These are phyloP conservation scores for Phytophthora pisi DNA, from an alignment of 352 stramenopile species.

Conservation along the genomic window DNA sequence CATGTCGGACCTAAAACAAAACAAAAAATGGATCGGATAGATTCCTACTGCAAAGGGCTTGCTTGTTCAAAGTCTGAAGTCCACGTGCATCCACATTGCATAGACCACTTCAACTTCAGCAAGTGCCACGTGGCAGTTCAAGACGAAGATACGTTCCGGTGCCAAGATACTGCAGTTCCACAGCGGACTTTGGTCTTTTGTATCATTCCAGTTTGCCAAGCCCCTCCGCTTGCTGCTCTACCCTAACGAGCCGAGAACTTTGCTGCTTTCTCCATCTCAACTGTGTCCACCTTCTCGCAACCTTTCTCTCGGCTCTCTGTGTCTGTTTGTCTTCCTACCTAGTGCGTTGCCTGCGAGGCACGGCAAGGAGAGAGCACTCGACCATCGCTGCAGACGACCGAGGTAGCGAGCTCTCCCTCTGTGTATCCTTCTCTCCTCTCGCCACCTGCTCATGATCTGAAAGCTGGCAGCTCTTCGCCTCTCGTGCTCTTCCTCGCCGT, in stretches of 20 bases:
- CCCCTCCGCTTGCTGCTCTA: constrained; percentile 43
- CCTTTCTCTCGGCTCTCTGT: constrained; percentile 29
- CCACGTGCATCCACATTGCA: background rate
- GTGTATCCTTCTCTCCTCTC: constrained; percentile 13
- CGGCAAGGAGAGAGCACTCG: constrained; percentile 17
- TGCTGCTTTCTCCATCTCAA: constrained; percentile 21
- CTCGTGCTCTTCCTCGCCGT: constrained; percentile 13
- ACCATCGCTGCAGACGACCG: constrained; percentile 16
- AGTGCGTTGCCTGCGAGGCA: constrained; percentile 27
- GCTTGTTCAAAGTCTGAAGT: background rate
- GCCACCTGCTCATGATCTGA: constrained; percentile 16
- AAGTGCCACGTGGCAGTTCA: constrained; percentile 13
- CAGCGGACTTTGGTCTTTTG: constrained; percentile 26
- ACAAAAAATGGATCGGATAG: constrained; percentile 22
- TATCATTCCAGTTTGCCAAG: constrained; percentile 30
- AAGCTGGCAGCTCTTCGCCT: constrained; percentile 16
- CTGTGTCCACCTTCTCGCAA: constrained; percentile 20
- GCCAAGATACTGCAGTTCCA: constrained; percentile 23
- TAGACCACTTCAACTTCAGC: background rate
- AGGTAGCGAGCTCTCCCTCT: constrained; percentile 9
- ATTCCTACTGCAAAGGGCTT: constrained; percentile 17
- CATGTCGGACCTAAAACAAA: constrained; percentile 19
- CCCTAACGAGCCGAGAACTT: constrained; percentile 32
- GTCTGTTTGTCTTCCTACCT: constrained; percentile 38
- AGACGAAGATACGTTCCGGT: constrained; percentile 9